phyloP scores from a whole-genome alignment of 2,329 filamentous ascomycete genomes.

The Fusarium sp. region DNA sequence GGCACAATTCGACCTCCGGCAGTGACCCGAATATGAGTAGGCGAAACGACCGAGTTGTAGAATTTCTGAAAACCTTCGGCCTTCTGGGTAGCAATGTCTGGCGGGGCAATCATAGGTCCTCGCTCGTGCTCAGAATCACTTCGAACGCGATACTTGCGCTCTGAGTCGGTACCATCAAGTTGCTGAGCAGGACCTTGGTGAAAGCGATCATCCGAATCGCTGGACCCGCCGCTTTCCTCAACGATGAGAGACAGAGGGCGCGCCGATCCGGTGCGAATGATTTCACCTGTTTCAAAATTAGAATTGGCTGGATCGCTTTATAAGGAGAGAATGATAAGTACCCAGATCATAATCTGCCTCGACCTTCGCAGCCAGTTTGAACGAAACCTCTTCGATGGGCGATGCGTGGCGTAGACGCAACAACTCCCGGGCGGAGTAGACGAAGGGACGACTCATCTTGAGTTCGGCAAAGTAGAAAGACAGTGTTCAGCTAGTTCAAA shows the following conservation, averaged over 20 bases:
- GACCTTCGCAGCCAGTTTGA: slow-evolving; percentile 54
- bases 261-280: slow-evolving; percentile 51
- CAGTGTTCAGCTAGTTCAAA: slow-evolving; percentile 50
- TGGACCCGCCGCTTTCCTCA: slow-evolving; percentile 48
- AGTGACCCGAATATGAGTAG: slow-evolving; percentile 77
- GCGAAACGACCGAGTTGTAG: slow-evolving; percentile 77
- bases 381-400: slow-evolving; percentile 48
- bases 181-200: slow-evolving; percentile 49
- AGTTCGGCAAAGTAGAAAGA: slow-evolving; percentile 59
- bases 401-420: slow-evolving; percentile 54
- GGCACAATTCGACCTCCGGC: slow-evolving; percentile 78
- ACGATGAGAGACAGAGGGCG: slow-evolving; percentile 52
- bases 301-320: neutral
- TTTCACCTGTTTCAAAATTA: slow-evolving; percentile 49
- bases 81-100: slow-evolving; percentile 68
- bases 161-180: slow-evolving; percentile 59
- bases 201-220: slow-evolving; percentile 21
- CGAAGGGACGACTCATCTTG: slow-evolving; percentile 60
- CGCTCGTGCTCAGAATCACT: slow-evolving; percentile 60
- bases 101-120: slow-evolving; percentile 69
- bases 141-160: slow-evolving; percentile 64
- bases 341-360: slow-evolving; percentile 60
- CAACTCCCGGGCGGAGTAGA: slow-evolving; percentile 64
- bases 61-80: slow-evolving; percentile 78
- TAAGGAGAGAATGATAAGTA: slow-evolving; percentile 46